Percentiles rank a stretch among this genome's conserved stretches.
Conservation (phyloP, 148 eudicot species). For the Polygonum aviculare region DNA sequence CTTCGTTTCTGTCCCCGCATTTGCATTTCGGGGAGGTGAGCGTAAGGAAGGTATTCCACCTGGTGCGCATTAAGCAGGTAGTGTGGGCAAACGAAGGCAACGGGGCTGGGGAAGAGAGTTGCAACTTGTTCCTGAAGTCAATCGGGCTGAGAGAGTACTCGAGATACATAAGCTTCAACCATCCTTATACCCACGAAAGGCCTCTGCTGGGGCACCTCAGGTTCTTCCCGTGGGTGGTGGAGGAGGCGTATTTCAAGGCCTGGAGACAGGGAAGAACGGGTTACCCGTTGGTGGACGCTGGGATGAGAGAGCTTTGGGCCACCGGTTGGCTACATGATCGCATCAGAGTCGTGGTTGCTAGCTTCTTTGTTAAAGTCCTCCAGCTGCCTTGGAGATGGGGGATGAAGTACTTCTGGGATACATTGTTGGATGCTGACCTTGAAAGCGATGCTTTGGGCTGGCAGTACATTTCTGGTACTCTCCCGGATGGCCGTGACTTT, state of each 20-base stretch:
- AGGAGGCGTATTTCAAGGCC: constrained; percentile 76
- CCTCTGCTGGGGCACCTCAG: constrained; percentile 83
- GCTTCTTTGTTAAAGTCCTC: constrained; percentile 95
- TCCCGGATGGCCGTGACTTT: constrained; percentile 87
- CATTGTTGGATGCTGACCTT: constrained; percentile 93
- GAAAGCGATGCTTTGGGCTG: constrained; percentile 99
- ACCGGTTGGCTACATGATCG: constrained; percentile 97
- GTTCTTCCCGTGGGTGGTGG: constrained; percentile 93
- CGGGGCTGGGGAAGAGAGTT: constrained; percentile 81
- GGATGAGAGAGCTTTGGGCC: constrained; percentile 99
- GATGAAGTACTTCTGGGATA: constrained; percentile 99
- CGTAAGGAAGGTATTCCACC: constrained; percentile 85
- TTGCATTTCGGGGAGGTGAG: constrained; percentile 95
- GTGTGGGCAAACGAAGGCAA: constrained; percentile 93
- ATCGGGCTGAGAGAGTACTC: constrained; percentile 95
- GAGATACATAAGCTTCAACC: constrained; percentile 90
- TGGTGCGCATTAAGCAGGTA: constrained; percentile 74
- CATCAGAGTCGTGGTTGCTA: constrained; percentile 87
- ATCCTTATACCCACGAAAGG: constrained; percentile 88
- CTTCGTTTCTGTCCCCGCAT: constrained; percentile 95
- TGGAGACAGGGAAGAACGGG: constrained; percentile 99
- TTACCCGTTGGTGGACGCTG: constrained; percentile 99
- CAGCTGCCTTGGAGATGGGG: constrained; percentile 99
- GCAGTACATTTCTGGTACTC: constrained; percentile 92
- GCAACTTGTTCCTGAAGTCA: constrained; percentile 87